Evolutionary conservation across 2,329 filamentous ascomycete species (phyloP), one percentile per base, ranked within the genome.

Genomic region (Colletotrichum sp.): DNA sequence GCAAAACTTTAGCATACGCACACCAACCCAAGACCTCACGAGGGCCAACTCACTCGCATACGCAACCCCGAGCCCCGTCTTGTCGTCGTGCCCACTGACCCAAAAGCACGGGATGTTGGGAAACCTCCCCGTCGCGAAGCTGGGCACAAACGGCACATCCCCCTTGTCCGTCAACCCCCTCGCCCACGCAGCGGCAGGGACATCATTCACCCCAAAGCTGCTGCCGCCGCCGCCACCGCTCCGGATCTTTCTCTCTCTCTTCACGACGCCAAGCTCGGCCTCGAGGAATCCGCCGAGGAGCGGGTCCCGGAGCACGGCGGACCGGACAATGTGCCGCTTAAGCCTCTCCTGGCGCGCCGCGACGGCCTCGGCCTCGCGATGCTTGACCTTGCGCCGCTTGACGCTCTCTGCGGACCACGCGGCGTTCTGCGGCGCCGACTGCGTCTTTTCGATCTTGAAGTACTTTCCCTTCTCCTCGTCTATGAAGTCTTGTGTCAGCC

Each of bases 381-480:
- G 85, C 36, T 89, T 85, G 4, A 85, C 76, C 75, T 88, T 88
- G 68, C 90, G 90, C 77, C 86, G 87, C 82, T 91, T 92, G 71
- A 93, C 89, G 8, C 88, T 87, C 61, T 90, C 86, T n/a, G 86
- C 84, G 10, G 92, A 91, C 85, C 92, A 94, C 18, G 87, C 83
- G 0, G 89, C 86, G 9, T 82, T 83, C 3, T 84, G 77, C 0
- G 91, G 87, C 1, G 90, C 90, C 18, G 87, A 87, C 70, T 89
- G 87, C 52, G 90, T 86, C 61, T 87, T 89, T 80, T 93, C 90
- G 65, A 94, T 89, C 79, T 91, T 92, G 83, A 94, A 95, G 80
- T 94, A 95, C 77, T 91, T 93, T 48, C 88, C 89, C 81, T 91
- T 94, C 58, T 88, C 87, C 16, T 82, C 67, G 75, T 92, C 91